Evolutionary conservation across 371 early-diverging fungal species (phyloP).

Genomic region (Mortierella sp.): DNA sequence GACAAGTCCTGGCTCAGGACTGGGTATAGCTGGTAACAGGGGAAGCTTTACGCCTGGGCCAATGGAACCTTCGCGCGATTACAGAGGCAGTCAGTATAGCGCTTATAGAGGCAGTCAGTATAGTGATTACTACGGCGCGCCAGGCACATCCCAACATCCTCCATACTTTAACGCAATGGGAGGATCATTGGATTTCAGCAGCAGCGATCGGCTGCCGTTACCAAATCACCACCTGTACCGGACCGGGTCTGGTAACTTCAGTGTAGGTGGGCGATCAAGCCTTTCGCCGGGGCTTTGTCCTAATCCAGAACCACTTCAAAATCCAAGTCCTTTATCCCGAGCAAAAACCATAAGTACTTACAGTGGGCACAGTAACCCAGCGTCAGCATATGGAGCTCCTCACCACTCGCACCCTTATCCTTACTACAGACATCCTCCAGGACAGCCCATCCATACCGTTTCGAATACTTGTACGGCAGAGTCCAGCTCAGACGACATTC

Average conservation of each 20-base stretch:
- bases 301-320: background rate
- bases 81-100: conserved; percentile 23
- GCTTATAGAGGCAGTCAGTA: conserved; percentile 21
- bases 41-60: background rate
- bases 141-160: background rate
- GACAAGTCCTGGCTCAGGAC: background rate
- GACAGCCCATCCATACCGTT: background rate
- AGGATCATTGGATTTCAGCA: conserved; percentile 14
- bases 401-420: background rate
- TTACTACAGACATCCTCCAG: background rate
- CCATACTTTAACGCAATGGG: conserved; percentile 4
- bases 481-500: background rate
- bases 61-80: conserved; percentile 1
- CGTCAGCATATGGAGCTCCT: background rate
- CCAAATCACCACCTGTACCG: conserved; percentile 9
- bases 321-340: background rate
- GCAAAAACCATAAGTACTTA: conserved; percentile 17
- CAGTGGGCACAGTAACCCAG: background rate
- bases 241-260: background rate
- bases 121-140: conserved; percentile 14
- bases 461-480: background rate
- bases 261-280: conserved; percentile 25
- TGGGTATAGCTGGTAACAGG: background rate
- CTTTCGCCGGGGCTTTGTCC: conserved; percentile 31
- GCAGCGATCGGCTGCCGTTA: conserved; percentile 24